Conservation (phyloP, 805 yeast species). For the Maudiozyma turicensis region DNA sequence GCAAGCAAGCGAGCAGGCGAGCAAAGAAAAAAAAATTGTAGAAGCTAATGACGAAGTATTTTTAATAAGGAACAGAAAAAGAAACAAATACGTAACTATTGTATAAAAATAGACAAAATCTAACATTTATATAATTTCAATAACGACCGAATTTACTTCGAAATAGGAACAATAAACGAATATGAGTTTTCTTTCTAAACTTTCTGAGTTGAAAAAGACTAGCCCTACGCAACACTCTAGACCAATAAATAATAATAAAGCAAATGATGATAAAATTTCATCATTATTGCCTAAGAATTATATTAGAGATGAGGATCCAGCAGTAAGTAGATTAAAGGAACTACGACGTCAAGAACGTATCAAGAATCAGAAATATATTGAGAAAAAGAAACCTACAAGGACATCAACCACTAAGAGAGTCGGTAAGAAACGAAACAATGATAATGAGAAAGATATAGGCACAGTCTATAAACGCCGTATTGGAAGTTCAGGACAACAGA, state of each 20-base stretch:
- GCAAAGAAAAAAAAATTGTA: too few species aligned
- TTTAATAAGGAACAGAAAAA: too few species aligned
- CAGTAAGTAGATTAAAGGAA: conserved; percentile 59
- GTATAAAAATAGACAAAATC: too few species aligned
- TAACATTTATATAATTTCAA: not conserved
- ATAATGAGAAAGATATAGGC: conserved; percentile 10
- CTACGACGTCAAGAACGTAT: conserved; percentile 49
- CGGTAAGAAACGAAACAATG: conserved; percentile 7
- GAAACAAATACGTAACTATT: too few species aligned
- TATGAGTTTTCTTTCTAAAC: conserved; percentile 27
- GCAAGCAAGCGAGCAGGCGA: too few species aligned
- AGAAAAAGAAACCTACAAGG: conserved; percentile 6
- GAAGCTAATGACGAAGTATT: too few species aligned
- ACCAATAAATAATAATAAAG: not conserved
- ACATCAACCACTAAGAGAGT: too few species aligned
- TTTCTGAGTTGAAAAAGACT: conserved; percentile 21
- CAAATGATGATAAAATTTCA: conserved; percentile 3
- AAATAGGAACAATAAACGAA: not conserved
- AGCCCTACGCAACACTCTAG: not conserved
- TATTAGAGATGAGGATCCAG: conserved; percentile 47
- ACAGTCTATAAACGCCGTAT: conserved; percentile 18
- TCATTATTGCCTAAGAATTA: conserved; percentile 23
- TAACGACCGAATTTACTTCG: not conserved
- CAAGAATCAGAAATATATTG: conserved; percentile 30
- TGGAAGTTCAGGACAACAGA: conserved; percentile 4